Percentiles rank a stretch among this genome's conserved stretches.
These are phyloP conservation scores for Vanrija pseudolonga DNA, from an alignment of 1,284 basidiomycete species.

Conservation along the genomic window DNA sequence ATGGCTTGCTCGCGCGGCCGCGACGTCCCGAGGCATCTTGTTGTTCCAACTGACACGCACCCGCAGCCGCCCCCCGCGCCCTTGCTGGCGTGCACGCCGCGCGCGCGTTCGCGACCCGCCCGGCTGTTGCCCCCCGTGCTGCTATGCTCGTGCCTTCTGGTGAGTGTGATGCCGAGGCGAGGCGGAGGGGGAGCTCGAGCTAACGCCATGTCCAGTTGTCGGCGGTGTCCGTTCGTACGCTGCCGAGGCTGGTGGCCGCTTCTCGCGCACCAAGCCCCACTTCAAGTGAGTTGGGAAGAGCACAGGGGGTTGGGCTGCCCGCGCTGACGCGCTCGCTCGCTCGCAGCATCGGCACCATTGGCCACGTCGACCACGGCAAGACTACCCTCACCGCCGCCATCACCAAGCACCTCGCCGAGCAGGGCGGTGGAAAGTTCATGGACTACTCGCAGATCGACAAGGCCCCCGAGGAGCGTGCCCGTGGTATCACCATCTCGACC, in stretches of 20 bases:
- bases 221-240: conserved; percentile 48
- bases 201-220: too few relatives aligned
- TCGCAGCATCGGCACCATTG: conserved; percentile 79
- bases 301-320: neutral
- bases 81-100: conserved; percentile 8
- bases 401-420: conserved; percentile 87
- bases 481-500: conserved; percentile 92
- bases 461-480: conserved; percentile 99
- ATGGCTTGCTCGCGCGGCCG: too few relatives aligned
- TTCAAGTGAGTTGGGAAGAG: conserved; percentile 61
- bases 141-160: conserved; percentile 14
- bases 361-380: conserved; percentile 87
- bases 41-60: neutral
- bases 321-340: conserved; percentile 7
- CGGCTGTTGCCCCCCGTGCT: conserved; percentile 8
- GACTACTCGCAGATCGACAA: conserved; percentile 99
- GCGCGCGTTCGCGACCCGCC: conserved; percentile 11
- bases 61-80: conserved; percentile 7
- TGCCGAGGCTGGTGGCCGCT: conserved; percentile 65
- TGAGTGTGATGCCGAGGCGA: too few relatives aligned
- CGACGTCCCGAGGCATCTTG: too few relatives aligned
- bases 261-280: conserved; percentile 82
- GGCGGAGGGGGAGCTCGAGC: too few relatives aligned
- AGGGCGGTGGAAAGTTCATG: conserved; percentile 84
- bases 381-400: conserved; percentile 98